phyloP scores from a whole-genome alignment of 306 rosid species.

The Inga leiocalycina region DNA sequence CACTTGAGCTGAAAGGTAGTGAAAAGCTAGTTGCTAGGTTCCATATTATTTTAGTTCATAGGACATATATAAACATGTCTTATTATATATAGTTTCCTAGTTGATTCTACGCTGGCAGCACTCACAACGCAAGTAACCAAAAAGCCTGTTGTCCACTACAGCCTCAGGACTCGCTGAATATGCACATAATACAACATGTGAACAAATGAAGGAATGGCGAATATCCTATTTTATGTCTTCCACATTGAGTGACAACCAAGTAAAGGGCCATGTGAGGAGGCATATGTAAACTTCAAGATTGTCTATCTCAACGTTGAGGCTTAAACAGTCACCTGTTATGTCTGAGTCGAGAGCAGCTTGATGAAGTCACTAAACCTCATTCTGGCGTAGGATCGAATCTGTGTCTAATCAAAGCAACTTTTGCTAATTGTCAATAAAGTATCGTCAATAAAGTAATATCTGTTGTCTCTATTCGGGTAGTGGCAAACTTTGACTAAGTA shows the following conservation, averaged over 20 bases:
- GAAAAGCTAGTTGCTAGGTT: background rate
- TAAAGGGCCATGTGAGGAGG: background rate
- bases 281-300: background rate
- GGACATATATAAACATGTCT: background rate
- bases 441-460: constrained; percentile 3
- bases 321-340: background rate
- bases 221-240: background rate
- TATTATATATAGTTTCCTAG: background rate
- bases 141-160: background rate
- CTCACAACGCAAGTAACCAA: background rate
- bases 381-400: background rate
- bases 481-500: constrained; percentile 14
- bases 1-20: background rate
- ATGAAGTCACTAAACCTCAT: constrained; percentile 4
- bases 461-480: constrained; percentile 7
- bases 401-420: constrained; percentile 16
- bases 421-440: constrained; percentile 24
- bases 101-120: constrained; percentile 13
- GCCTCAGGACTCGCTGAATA: background rate
- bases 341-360: background rate
- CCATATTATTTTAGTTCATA: background rate
- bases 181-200: background rate
- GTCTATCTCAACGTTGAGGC: background rate
- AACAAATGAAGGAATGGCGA: background rate
- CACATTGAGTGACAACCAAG: constrained; percentile 13